Conservation (phyloP, 306 rosid species). For the Cicer chorassanicum region DNA sequence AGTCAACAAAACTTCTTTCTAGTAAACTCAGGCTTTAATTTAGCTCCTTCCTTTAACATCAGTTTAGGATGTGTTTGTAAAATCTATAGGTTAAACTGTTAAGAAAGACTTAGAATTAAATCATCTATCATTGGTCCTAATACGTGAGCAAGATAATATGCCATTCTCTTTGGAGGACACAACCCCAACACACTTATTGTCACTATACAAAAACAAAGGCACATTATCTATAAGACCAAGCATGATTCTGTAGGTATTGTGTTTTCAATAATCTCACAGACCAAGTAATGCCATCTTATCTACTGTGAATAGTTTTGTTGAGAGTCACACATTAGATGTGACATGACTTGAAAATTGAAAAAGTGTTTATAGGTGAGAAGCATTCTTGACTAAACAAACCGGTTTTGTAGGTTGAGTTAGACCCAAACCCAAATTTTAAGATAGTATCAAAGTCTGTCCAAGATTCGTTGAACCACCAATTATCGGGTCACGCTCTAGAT, state of each 20-base stretch:
- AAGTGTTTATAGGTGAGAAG: background rate
- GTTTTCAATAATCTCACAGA: background rate
- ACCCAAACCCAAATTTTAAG: background rate
- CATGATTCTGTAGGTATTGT: conserved; percentile 1
- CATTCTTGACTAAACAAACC: background rate
- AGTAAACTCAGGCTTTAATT: conserved; percentile 19
- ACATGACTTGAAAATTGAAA: background rate
- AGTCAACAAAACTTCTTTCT: background rate
- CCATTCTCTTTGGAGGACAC: background rate
- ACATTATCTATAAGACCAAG: background rate
- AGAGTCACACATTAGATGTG: background rate
- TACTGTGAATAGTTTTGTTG: background rate
- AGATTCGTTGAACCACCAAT: no score
- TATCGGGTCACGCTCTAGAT: no score
- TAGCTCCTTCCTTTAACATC: conserved; percentile 25
- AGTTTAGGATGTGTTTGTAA: conserved; percentile 16
- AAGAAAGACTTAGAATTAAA: background rate
- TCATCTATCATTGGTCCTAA: conserved; percentile 10
- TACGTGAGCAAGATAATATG: conserved; percentile 3
- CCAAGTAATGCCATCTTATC: background rate
- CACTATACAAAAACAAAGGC: background rate
- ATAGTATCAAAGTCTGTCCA: background rate
- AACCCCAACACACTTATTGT: background rate
- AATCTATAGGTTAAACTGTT: background rate
- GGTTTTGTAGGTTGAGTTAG: background rate